Base-by-base conservation (phyloP, 495 filamentous ascomycete genomes). In the Talaromyces trachyspermus region DNA sequence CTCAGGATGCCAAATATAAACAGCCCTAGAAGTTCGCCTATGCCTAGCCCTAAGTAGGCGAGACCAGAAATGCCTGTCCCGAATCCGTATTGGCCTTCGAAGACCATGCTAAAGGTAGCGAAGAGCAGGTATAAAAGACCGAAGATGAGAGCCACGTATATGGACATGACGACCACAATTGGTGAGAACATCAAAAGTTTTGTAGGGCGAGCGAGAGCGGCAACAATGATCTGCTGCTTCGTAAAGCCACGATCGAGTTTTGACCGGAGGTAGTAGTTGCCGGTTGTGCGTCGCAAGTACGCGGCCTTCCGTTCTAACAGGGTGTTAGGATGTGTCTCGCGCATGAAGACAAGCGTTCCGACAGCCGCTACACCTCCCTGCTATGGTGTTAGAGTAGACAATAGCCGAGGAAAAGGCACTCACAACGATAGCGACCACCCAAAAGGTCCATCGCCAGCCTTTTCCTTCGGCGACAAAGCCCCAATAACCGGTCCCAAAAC, bases 261-360 rank as follows among this genome's bases (percentile, higher is more conserved):
- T 17, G 74, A 62, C 55, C 76, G 74, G n/a, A n/a, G n/a, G n/a
- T n/a, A n/a, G n/a, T n/a, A 73, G 50, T 80, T 76, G 3, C 68
- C 69, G 2, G 71, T 76, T 47, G 66, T 54, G 27, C 60, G 54
- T 0, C 78, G 70, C 15, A 83, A 62, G n/a, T 68, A 61, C 9
- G 63, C 63, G 2, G 84, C 85, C 56, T 86, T 90, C 11, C 79
- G 73, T 25, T 73, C 77, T 8, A 94, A 66, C 14, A 95, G 64
- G 12, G 89, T 81, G 35, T 74, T 76, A 9, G 83, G 85, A 19
- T 88, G 66, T 15, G 85, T 89, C 61, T 95, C 88, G 43, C 75
- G 77, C 15, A 77, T 69, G 7, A 85, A 54, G 12, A 63, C 52
- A n/a, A n/a, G n/a, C n/a, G n/a, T n/a, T n/a, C n/a, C n/a, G 32